These are phyloP conservation scores for Fraxinus angustifolia DNA, from an alignment of 305 asterid genomes.

Conservation along the genomic window DNA sequence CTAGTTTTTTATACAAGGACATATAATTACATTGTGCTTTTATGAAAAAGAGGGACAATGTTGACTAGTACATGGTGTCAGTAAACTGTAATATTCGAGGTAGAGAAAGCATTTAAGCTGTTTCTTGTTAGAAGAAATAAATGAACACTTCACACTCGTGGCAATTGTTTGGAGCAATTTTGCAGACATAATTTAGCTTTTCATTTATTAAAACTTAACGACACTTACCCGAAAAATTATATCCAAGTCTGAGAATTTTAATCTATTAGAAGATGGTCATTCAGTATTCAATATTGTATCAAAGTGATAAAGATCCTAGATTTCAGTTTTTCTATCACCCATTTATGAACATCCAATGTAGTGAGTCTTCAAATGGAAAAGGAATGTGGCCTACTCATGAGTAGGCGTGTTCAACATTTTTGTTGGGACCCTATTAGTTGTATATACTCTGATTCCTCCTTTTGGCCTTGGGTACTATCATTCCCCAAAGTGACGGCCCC, in stretches of 20 bases:
- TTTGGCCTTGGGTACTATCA: neutral
- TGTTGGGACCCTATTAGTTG: neutral
- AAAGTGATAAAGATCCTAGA: neutral
- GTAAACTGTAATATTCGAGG: neutral
- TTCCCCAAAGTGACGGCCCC: neutral
- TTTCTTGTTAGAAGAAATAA: neutral
- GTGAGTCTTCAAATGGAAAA: neutral
- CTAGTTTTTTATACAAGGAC: neutral
- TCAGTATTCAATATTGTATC: neutral
- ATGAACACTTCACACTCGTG: neutral
- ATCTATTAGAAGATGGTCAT: neutral
- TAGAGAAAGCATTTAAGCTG: neutral
- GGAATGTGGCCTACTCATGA: neutral
- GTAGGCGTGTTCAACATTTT: neutral
- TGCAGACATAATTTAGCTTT: neutral
- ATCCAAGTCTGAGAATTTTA: neutral
- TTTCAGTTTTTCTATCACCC: neutral
- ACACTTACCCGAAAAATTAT: neutral
- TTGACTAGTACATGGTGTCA: neutral
- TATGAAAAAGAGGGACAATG: neutral
- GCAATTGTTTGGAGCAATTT: neutral
- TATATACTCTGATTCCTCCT: neutral
- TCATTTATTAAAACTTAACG: neutral
- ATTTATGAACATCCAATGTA: neutral
- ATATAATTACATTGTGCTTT: neutral